Percentiles rank a stretch among this genome's conserved stretches.
phyloP scores from a whole-genome alignment of 768 basidiomycete species.

The Rhizopogon salebrosus region DNA sequence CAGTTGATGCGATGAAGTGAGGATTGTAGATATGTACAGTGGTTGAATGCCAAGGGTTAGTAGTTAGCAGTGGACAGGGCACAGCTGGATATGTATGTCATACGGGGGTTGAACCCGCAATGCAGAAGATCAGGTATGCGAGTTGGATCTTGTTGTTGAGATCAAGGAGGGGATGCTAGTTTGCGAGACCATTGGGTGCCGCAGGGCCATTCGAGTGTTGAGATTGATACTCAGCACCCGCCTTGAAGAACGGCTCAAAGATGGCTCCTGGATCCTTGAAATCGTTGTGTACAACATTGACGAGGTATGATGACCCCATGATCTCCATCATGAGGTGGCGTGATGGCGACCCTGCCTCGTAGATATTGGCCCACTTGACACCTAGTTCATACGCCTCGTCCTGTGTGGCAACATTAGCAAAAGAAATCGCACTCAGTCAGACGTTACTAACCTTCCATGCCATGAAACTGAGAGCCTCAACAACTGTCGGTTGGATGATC shows the following conservation, averaged over 20 bases:
- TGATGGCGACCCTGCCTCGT: conserved; percentile 71
- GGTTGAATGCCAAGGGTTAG: conserved; percentile 3
- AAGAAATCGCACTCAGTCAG: neutral
- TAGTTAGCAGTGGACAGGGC: neutral
- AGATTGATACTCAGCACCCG: conserved; percentile 56
- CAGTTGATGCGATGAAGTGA: conserved; percentile 13
- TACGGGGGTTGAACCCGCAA: conserved; percentile 89
- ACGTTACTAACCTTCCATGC: conserved; percentile 76
- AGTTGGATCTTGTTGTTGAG: conserved; percentile 24
- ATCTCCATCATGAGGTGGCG: conserved; percentile 70
- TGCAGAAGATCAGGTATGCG: conserved; percentile 27
- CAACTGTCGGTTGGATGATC: conserved; percentile 92
- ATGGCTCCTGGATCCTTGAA: conserved; percentile 83
- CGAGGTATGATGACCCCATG: conserved; percentile 80
- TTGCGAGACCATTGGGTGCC: conserved; percentile 33
- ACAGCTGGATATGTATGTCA: conserved; percentile 20
- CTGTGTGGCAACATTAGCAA: conserved; percentile 31
- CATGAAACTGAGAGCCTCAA: conserved; percentile 97
- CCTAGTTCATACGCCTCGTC: conserved; percentile 95
- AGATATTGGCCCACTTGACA: conserved; percentile 83
- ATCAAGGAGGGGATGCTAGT: conserved; percentile 10
- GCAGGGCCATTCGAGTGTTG: conserved; percentile 29
- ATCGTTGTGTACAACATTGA: conserved; percentile 96
- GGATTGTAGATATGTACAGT: conserved; percentile 25
- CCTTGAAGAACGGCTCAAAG: conserved; percentile 81